Conservation (phyloP, 2,329 filamentous ascomycete species). For the Alternaria angustiovoidea region DNA sequence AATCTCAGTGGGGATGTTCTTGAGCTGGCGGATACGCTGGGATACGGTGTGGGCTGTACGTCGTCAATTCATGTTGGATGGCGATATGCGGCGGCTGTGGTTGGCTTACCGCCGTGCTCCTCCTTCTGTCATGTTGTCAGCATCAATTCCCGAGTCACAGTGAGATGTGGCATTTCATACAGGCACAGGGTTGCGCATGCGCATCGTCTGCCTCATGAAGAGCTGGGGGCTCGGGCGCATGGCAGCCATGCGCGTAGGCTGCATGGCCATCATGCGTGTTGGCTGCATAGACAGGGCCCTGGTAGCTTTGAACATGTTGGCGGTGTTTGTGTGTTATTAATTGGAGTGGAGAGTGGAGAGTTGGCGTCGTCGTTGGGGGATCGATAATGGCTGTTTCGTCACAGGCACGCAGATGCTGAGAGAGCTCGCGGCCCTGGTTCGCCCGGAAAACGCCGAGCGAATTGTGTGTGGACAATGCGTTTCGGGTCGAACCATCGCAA, state of each 20-base stretch:
- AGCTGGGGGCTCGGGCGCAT: conserved; percentile 49
- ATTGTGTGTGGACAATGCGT: conserved; percentile 47
- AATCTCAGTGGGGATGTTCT: conserved; percentile 91
- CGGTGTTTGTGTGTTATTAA: conserved; percentile 5
- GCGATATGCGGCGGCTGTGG: conserved; percentile 20
- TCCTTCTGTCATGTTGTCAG: conserved; percentile 65
- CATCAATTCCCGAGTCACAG: conserved; percentile 10
- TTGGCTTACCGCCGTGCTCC: conserved; percentile 66
- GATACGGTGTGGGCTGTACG: conserved; percentile 89
- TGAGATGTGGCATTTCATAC: conserved; percentile 61
- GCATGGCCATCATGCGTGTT: conserved; percentile 52
- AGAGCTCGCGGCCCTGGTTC: conserved; percentile 32
- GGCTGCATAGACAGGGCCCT: conserved; percentile 51
- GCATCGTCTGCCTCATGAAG: conserved; percentile 58
- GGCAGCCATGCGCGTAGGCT: conserved; percentile 52
- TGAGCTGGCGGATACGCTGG: conserved; percentile 88
- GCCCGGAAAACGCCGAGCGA: conserved; percentile 45
- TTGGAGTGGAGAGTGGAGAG: conserved; percentile 36
- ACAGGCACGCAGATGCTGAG: conserved; percentile 33
- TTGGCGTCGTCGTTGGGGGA: conserved; percentile 28
- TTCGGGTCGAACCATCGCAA: conserved; percentile 43
- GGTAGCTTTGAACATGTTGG: conserved; percentile 48
- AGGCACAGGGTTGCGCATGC: conserved; percentile 68
- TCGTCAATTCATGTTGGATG: conserved; percentile 26
- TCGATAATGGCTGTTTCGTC: conserved; percentile 41